A percentile compares a stretch with the other conserved stretches of the same genome.
Evolutionary conservation across 441 rosid species (phyloP).

Genomic region (Arabidopsis lyrata): DNA sequence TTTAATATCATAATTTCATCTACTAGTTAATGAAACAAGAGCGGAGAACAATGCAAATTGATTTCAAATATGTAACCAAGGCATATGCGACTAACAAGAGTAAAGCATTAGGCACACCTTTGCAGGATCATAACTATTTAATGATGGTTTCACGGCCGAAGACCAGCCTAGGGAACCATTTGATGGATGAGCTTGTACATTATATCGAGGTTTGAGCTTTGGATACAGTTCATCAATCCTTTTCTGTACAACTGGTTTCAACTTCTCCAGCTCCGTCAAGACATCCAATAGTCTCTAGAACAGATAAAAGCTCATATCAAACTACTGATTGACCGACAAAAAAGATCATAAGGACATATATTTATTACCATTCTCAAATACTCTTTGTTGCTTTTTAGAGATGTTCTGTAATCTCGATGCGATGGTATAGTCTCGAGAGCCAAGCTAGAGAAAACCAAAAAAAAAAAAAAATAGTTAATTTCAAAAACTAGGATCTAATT

Average conservation of each 20-base stretch:
- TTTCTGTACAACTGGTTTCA: slow-evolving; percentile 83
- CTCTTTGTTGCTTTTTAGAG: slow-evolving; percentile 57
- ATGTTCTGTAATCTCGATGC: slow-evolving; percentile 79
- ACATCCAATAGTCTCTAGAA: slow-evolving; percentile 75
- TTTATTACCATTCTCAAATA: slow-evolving; percentile 67
- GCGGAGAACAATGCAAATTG: not conserved
- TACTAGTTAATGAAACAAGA: not conserved
- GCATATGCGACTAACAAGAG: slow-evolving; percentile 33
- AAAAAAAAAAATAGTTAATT: slow-evolving; percentile 33
- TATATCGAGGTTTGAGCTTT: slow-evolving; percentile 53
- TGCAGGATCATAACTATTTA: slow-evolving; percentile 47
- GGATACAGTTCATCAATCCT: slow-evolving; percentile 64
- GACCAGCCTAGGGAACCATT: slow-evolving; percentile 59
- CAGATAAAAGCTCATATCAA: slow-evolving; percentile 40
- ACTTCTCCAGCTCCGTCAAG: slow-evolving; percentile 78
- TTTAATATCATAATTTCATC: not conserved
- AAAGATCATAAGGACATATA: not conserved
- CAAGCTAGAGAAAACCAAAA: slow-evolving; percentile 66
- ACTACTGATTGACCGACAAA: slow-evolving; percentile 7
- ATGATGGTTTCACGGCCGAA: slow-evolving; percentile 53
- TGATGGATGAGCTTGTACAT: slow-evolving; percentile 47
- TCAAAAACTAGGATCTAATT: slow-evolving; percentile 14
- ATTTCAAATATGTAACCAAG: not conserved
- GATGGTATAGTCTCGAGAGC: slow-evolving; percentile 91
- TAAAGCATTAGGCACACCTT: slow-evolving; percentile 59